phyloP scores from a whole-genome alignment of 2,329 filamentous ascomycete species.

The Diaporthe batatas region DNA sequence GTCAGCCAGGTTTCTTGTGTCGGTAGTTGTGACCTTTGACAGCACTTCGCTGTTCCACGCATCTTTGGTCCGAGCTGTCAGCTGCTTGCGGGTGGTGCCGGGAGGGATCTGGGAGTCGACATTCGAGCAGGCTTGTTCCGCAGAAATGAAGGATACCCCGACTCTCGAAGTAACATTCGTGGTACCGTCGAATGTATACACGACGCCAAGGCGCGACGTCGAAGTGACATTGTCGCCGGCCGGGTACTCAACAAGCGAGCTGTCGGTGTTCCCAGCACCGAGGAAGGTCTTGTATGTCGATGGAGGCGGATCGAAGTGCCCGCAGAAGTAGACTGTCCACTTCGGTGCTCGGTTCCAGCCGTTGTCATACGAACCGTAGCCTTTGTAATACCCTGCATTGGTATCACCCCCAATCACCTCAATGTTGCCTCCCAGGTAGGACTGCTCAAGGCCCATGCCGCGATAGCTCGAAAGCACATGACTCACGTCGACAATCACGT shows the following conservation, averaged over 20 bases:
- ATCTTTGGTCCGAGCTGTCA: conserved; percentile 62
- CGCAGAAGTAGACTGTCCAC: conserved; percentile 75
- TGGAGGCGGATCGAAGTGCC: conserved; percentile 64
- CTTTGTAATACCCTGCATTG: conserved; percentile 67
- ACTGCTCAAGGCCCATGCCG: conserved; percentile 71
- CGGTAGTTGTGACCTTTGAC: conserved; percentile 72
- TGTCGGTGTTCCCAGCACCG: conserved; percentile 51
- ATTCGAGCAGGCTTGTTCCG: conserved; percentile 69
- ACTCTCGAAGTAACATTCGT: conserved; percentile 67
- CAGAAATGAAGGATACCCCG: conserved; percentile 77
- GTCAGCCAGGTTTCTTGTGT: conserved; percentile 63
- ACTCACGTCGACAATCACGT: conserved; percentile 74
- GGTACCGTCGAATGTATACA: conserved; percentile 66
- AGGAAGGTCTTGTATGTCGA: conserved; percentile 61
- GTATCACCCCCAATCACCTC: conserved; percentile 67
- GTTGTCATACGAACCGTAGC: conserved; percentile 73
- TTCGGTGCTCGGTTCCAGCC: conserved; percentile 74
- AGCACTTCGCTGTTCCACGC: conserved; percentile 74
- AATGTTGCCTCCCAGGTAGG: conserved; percentile 72
- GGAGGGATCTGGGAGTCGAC: conserved; percentile 68
- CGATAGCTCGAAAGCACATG: conserved; percentile 75
- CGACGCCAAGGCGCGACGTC: conserved; percentile 59
- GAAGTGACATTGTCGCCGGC: conserved; percentile 52
- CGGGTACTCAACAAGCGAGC: conserved; percentile 51
- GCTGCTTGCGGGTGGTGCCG: conserved; percentile 55